Evolutionary conservation across 257 asterid species (phyloP).

Genomic region (Echium plantagineum): DNA sequence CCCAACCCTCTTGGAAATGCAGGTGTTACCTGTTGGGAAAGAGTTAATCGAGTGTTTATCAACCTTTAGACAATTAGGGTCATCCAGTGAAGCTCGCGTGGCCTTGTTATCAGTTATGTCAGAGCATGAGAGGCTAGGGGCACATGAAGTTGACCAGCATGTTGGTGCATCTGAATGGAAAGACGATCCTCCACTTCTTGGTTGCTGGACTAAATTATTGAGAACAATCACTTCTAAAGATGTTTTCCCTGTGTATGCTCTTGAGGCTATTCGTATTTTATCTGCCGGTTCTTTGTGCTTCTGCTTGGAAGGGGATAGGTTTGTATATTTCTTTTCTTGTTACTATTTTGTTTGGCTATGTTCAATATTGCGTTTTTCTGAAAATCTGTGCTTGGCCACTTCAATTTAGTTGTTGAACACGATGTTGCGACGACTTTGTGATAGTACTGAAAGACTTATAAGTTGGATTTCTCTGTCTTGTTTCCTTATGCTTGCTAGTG

Average conservation of each 20-base stretch:
- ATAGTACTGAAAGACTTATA: no score
- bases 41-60: slow-evolving; percentile 57
- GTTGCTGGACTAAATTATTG: slow-evolving; percentile 59
- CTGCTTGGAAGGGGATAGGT: slow-evolving; percentile 71
- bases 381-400: neutral
- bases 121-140: slow-evolving; percentile 32
- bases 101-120: slow-evolving; percentile 47
- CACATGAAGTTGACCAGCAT: slow-evolving; percentile 25
- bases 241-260: slow-evolving; percentile 36
- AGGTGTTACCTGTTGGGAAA: slow-evolving; percentile 77
- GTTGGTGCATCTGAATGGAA: slow-evolving; percentile 45
- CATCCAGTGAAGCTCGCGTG: slow-evolving; percentile 45
- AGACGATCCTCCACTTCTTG: slow-evolving; percentile 58
- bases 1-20: slow-evolving; percentile 3
- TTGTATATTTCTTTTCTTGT: slow-evolving; percentile 10
- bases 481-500: no score
- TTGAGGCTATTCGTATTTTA: slow-evolving; percentile 46
- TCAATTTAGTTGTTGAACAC: no score
- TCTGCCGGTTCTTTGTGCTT: slow-evolving; percentile 55
- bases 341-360: slow-evolving; percentile 8
- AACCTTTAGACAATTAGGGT: slow-evolving; percentile 60
- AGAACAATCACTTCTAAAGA: slow-evolving; percentile 43
- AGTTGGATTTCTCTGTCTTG: no score
- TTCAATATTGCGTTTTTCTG: slow-evolving; percentile 3
- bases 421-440: no score